These are phyloP conservation scores for Selaginella moellendorffii DNA, from an alignment of 75 land plant species.

Conservation along the genomic window DNA sequence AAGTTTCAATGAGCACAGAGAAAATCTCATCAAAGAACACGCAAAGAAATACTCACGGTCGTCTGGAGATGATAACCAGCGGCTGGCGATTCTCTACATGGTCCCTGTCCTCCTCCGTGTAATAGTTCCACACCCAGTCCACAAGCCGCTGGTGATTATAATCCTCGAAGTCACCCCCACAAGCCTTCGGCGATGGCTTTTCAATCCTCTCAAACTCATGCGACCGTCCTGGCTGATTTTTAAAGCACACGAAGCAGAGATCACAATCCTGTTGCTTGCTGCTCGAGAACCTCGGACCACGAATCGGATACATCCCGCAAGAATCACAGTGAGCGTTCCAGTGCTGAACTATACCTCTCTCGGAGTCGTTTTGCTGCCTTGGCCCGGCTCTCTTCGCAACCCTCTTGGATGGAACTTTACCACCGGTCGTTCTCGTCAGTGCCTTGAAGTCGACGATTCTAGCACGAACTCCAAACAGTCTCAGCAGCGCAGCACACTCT, in stretches of 20 bases:
- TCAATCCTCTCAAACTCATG: not conserved
- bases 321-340: constrained; percentile 18
- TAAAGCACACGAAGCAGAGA: constrained; percentile 18
- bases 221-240: not conserved
- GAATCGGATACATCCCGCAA: constrained; percentile 25
- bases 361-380: too few species aligned
- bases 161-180: not conserved
- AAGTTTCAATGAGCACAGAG: not conserved
- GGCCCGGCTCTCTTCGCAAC: too few species aligned
- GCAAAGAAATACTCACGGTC: constrained; percentile 31
- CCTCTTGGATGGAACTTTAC: too few species aligned
- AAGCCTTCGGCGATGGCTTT: not conserved
- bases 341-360: too few species aligned
- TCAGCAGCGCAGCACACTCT: constrained; percentile 82
- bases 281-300: constrained; percentile 17
- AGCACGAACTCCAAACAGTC: constrained; percentile 79
- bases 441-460: constrained; percentile 64
- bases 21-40: not conserved
- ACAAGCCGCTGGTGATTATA: constrained; percentile 43
- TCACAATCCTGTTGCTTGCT: constrained; percentile 12
- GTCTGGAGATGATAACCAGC: constrained; percentile 28
- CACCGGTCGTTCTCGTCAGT: too few species aligned
- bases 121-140: constrained; percentile 96
- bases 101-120: constrained; percentile 15
- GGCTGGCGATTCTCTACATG: constrained; percentile 2